Evolutionary conservation across 257 asterid species (phyloP).

Genomic region (Fraxinus americana): DNA sequence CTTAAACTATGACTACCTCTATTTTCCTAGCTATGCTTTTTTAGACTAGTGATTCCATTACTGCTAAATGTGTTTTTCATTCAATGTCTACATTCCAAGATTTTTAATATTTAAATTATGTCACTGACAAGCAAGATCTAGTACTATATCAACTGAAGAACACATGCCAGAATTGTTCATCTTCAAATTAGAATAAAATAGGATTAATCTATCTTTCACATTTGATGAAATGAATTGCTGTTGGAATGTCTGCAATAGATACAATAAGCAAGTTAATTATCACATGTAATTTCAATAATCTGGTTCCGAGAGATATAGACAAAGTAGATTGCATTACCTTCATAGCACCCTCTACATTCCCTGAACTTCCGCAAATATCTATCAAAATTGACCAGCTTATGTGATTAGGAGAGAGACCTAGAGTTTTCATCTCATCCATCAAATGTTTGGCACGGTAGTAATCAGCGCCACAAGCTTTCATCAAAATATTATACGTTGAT

Average conservation of each 20-base stretch:
- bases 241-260: slow-evolving; percentile 14
- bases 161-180: slow-evolving; percentile 14
- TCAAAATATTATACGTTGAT: slow-evolving; percentile 84
- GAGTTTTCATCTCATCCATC: slow-evolving; percentile 86
- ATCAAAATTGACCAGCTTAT: slow-evolving; percentile 92
- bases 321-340: slow-evolving; percentile 50
- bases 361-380: slow-evolving; percentile 72
- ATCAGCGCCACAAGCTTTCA: slow-evolving; percentile 94
- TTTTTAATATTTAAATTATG: background rate
- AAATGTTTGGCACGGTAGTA: slow-evolving; percentile 75
- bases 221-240: slow-evolving; percentile 14
- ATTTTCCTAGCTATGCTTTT: background rate
- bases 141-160: slow-evolving; percentile 11
- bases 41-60: background rate
- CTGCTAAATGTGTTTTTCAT: slow-evolving; percentile 5
- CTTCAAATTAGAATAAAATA: slow-evolving; percentile 1
- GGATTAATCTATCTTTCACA: slow-evolving; percentile 10
- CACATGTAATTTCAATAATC: slow-evolving; percentile 10
- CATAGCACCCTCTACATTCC: slow-evolving; percentile 60
- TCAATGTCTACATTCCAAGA: background rate
- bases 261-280: slow-evolving; percentile 24
- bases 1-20: background rate
- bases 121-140: slow-evolving; percentile 11
- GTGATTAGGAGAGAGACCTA: slow-evolving; percentile 76
- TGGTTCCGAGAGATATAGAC: slow-evolving; percentile 8